A percentile compares a stretch with the other conserved stretches of the same genome.
Conservation (phyloP, 2,329 filamentous ascomycete genomes). For the Ophiosphaerella narmari region DNA sequence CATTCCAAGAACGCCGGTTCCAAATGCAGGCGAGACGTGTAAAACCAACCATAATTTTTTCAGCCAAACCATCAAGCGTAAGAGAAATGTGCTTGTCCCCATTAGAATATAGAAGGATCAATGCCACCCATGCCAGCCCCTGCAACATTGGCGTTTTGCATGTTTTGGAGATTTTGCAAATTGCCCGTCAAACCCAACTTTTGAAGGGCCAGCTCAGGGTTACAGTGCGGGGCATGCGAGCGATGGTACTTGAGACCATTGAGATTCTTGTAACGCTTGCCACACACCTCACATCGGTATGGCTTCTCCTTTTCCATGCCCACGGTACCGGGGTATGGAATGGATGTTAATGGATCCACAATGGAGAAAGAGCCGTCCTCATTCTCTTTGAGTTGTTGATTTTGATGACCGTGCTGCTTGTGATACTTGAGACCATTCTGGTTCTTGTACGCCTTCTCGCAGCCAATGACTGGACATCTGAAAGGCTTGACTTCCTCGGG, state of each 20-base stretch:
- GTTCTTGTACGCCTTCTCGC: conserved; percentile 99
- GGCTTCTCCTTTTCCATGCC: conserved; percentile 99
- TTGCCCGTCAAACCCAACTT: conserved; percentile 45
- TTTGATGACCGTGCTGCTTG: conserved; percentile 89
- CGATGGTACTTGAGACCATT: conserved; percentile 94
- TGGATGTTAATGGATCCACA: conserved; percentile 91
- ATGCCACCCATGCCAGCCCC: conserved; percentile 61
- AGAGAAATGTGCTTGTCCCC: no score
- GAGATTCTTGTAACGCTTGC: conserved; percentile 98
- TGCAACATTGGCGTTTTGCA: conserved; percentile 53
- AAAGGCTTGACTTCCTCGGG: conserved; percentile 95
- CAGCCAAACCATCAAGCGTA: conserved; percentile 3
- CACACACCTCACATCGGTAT: conserved; percentile 94
- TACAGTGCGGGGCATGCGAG: conserved; percentile 80
- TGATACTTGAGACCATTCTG: conserved; percentile 97
- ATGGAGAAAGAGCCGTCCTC: conserved; percentile 97
- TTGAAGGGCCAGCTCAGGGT: conserved; percentile 73
- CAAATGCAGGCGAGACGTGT: conserved; percentile 26
- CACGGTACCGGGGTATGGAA: conserved; percentile 91
- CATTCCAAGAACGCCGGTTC: conserved; percentile 27
- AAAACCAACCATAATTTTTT: conserved; percentile 30
- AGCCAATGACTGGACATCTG: conserved; percentile 96
- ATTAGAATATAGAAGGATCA: conserved; percentile 56
- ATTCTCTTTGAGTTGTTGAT: conserved; percentile 95
- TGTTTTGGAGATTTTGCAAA: conserved; percentile 48